Evolutionary conservation across 1,284 basidiomycete species (phyloP), one percentile per base, ranked within the genome.

Genomic region (Ustilago lituana): DNA sequence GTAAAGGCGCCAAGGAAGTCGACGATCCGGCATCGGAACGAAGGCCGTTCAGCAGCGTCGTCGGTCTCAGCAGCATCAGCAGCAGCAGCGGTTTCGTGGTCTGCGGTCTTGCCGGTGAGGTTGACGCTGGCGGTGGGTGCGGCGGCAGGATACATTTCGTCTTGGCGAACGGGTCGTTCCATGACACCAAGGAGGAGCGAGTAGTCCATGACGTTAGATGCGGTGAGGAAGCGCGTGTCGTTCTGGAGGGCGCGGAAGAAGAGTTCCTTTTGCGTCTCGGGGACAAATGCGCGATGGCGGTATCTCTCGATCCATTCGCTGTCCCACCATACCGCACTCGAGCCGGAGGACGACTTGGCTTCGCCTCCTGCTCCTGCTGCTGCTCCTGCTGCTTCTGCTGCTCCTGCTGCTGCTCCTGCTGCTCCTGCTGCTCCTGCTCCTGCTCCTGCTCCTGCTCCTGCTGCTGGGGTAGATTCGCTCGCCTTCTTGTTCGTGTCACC

Each of bases 1-100:
- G 75, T 75, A n/a, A 74, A 75, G 4, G 73, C 76, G n/a, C 76
- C 73, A 9, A 78, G 49, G 43, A 76, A 77, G 58, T 79, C 77
- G 22, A 79, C 77, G 29, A 79, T 74, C 7, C 76, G 44, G 29
- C 66, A 60, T 5, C 73, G 66, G 56, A 76, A 68, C 26, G 50
- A 53, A 8, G 72, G 72, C 19, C 59, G 31, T 38, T 57, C 50
- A 4, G 52, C 20, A 24, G 20, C 17, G 7, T 63, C 59, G 5
- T 48, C 56, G 23, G 20, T 29, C 15, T 60, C 51, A 14, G 15
- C 33, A 9, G 48, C 48, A n/a, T 48, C 61, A 10, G 41, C 19
- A n/a, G 33, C 48, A 1, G 26, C 15, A 4, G 4, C 27, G 4
- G 19, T 24, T 29, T 12, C 27, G 6, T 29, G 27, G 27, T 29